Conservation (phyloP, 106 monocot species). For the Dioscorea zingiberensis region DNA sequence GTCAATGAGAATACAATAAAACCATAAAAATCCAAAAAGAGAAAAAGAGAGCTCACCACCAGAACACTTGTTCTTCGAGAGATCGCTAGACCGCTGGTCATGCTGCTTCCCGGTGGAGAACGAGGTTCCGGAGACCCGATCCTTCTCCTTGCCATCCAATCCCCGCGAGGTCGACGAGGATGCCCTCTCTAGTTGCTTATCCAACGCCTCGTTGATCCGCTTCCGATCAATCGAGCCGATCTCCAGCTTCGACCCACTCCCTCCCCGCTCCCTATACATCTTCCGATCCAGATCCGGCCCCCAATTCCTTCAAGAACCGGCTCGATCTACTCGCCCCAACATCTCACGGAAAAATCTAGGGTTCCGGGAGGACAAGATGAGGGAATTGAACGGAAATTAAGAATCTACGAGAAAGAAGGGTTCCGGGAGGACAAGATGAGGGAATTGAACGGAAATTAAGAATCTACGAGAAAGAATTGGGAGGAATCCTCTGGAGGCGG, state of each 20-base stretch:
- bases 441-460: too few relatives aligned
- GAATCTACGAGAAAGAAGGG: too few relatives aligned
- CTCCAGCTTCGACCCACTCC: slow-evolving; percentile 28
- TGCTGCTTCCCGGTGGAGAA: slow-evolving; percentile 30
- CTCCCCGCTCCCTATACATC: slow-evolving; percentile 41
- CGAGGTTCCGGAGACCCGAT: slow-evolving; percentile 25
- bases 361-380: neutral
- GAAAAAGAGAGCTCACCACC: slow-evolving; percentile 16
- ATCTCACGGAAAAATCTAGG: neutral
- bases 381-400: too few relatives aligned
- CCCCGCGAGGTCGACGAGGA: slow-evolving; percentile 47
- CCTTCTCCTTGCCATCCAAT: slow-evolving; percentile 29
- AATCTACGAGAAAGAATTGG: too few relatives aligned
- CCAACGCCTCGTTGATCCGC: slow-evolving; percentile 52
- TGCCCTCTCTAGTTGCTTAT: slow-evolving; percentile 51
- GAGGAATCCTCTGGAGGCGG: too few relatives aligned
- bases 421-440: too few relatives aligned
- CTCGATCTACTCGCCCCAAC: neutral
- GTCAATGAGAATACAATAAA: neutral
- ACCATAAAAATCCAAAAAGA: neutral
- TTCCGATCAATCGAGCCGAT: slow-evolving; percentile 45
- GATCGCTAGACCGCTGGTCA: neutral
- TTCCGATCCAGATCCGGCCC: neutral
- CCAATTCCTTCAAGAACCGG: neutral
- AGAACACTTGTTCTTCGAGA: slow-evolving; percentile 31